phyloP scores from a whole-genome alignment of 176 grass and related monocot genomes.

The Saccharum officinarum region DNA sequence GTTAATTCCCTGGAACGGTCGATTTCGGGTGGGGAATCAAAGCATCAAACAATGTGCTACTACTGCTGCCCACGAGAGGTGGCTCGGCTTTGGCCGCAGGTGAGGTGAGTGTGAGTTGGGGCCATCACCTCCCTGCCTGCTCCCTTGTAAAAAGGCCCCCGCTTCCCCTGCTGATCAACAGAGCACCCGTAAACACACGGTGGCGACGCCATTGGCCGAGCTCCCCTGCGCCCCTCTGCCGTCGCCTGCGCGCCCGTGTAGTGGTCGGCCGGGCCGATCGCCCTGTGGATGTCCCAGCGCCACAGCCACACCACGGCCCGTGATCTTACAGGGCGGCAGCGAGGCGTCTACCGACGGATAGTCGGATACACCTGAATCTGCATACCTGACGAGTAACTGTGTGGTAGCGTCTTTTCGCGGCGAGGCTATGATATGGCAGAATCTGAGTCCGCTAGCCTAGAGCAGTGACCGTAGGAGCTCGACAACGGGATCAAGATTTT shows the following conservation, averaged over 20 bases:
- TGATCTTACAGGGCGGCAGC: not conserved
- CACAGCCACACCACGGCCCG: constrained; percentile 30
- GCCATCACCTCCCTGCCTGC: not conserved
- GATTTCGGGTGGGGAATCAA: constrained; percentile 20
- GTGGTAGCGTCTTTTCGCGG: not conserved
- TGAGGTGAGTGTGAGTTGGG: constrained; percentile 13
- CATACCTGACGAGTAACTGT: not conserved
- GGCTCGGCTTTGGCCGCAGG: constrained; percentile 22
- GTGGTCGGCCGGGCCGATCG: not conserved
- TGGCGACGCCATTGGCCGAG: constrained; percentile 38
- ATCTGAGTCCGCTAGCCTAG: not conserved
- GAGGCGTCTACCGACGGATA: not conserved
- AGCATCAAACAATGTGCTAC: constrained; percentile 47
- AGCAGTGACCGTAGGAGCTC: not conserved
- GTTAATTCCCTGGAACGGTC: constrained; percentile 37
- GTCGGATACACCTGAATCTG: not conserved
- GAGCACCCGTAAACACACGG: constrained; percentile 21
- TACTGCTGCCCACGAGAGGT: not conserved
- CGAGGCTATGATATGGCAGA: not conserved
- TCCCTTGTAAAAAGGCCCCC: not conserved
- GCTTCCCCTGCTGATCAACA: constrained; percentile 22
- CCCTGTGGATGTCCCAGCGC: not conserved
- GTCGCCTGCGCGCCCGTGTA: constrained; percentile 35
- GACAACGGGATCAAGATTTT: no score
- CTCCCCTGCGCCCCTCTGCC: constrained; percentile 5